Evolutionary conservation across 768 basidiomycete genomes (phyloP).

Genomic region (Galerina marginata): DNA sequence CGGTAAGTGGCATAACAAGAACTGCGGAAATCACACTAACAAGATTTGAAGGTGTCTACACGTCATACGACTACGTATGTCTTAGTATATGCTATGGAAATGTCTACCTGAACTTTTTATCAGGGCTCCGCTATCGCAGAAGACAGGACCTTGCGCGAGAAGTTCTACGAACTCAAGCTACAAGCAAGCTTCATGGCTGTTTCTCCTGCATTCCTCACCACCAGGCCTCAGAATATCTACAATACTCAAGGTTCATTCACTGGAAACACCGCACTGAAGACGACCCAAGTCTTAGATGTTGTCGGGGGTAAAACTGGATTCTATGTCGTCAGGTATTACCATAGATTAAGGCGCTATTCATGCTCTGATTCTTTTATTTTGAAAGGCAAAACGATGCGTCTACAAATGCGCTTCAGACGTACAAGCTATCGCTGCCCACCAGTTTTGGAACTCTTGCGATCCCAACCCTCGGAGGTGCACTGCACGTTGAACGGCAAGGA

Average conservation of each 20-base stretch:
- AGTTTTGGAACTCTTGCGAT: constrained; percentile 48
- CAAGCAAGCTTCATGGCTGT: constrained; percentile 57
- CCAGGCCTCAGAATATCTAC: constrained; percentile 46
- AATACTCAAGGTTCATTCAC: constrained; percentile 51
- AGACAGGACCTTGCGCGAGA: constrained; percentile 56
- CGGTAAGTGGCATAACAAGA: constrained; percentile 24
- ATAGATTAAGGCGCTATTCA: neutral
- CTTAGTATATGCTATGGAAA: neutral
- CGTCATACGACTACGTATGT: constrained; percentile 50
- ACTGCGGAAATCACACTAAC: neutral
- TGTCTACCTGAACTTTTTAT: neutral
- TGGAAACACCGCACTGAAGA: constrained; percentile 51
- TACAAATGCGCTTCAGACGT: constrained; percentile 41
- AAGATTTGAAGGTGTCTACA: constrained; percentile 40
- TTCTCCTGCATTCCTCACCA: constrained; percentile 55
- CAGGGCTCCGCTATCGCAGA: constrained; percentile 57
- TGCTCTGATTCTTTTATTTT: neutral
- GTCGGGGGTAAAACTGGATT: constrained; percentile 54
- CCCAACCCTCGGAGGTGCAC: constrained; percentile 47
- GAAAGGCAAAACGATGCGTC: constrained; percentile 47
- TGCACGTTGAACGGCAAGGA: constrained; percentile 56
- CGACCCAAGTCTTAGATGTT: constrained; percentile 53
- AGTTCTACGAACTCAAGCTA: constrained; percentile 58
- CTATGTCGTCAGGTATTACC: constrained; percentile 46
- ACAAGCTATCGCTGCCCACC: constrained; percentile 49